A percentile compares a stretch with the other conserved stretches of the same genome.
phyloP scores from a whole-genome alignment of 164 flowering plant genomes.

The Buxus sempervirens region DNA sequence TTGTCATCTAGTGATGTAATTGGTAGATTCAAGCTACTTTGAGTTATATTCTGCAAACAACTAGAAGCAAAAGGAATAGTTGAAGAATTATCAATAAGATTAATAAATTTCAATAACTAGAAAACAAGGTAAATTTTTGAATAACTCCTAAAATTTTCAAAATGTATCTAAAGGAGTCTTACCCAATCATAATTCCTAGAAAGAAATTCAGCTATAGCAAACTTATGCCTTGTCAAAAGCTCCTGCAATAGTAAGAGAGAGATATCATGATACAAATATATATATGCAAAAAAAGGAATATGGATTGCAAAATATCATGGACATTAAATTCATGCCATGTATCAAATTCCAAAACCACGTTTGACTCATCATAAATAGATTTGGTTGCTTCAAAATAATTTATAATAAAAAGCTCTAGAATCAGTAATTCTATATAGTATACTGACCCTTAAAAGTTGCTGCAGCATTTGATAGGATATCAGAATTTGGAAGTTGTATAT shows the following conservation, averaged over 20 bases:
- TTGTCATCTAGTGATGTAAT: constrained; percentile 85
- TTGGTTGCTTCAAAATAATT: too few species aligned
- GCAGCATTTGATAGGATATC: constrained; percentile 84
- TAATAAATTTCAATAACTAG: too few species aligned
- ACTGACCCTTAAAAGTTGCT: constrained; percentile 72
- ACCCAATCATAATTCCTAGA: constrained; percentile 97
- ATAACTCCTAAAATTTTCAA: too few species aligned
- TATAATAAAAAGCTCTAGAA: too few species aligned
- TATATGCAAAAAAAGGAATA: neutral
- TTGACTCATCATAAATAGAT: too few species aligned
- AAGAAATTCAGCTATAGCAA: constrained; percentile 93
- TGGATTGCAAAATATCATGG: neutral
- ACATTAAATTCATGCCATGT: neutral
- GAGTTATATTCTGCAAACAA: constrained; percentile 86
- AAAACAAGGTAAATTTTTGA: too few species aligned
- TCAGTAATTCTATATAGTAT: neutral
- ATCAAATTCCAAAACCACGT: neutral
- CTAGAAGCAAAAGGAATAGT: constrained; percentile 31
- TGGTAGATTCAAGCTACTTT: constrained; percentile 73
- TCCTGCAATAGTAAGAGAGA: constrained; percentile 49
- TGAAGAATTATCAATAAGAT: neutral
- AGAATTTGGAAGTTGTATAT: constrained; percentile 74
- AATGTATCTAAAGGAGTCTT: constrained; percentile 12
- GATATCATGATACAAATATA: constrained; percentile 2
- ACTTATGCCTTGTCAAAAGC: constrained; percentile 90